A percentile compares a stretch with the other conserved stretches of the same genome.
These are phyloP conservation scores for Closterium sp. DNA, from an alignment of 139 green algal genomes.

Conservation along the genomic window DNA sequence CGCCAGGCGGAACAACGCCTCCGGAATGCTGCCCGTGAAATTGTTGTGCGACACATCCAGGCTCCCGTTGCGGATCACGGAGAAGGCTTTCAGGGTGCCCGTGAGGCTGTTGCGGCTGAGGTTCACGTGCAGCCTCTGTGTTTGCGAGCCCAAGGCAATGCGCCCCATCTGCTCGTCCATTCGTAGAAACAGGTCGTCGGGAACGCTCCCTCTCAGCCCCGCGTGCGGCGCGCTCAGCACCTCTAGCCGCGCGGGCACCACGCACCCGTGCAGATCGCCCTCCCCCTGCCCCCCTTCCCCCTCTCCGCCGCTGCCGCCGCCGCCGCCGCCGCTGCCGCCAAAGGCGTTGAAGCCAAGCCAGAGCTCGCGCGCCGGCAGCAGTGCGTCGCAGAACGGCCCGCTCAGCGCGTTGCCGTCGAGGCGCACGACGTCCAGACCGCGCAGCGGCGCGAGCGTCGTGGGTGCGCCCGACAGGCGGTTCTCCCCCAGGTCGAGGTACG, in stretches of 20 bases:
- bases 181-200: background rate
- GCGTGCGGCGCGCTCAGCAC: too few species aligned
- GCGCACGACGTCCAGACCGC: background rate
- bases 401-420: background rate
- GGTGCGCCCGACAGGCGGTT: conserved; percentile 10
- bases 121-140: background rate
- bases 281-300: too few species aligned
- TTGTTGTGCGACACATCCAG: background rate
- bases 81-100: background rate
- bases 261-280: too few species aligned
- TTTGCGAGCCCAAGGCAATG: background rate
- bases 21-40: background rate
- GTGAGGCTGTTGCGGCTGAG: background rate
- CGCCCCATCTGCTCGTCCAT: background rate
- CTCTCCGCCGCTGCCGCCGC: too few species aligned
- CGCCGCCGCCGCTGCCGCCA: too few species aligned
- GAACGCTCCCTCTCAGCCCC: background rate
- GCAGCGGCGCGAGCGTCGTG: background rate
- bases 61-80: background rate
- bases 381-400: background rate
- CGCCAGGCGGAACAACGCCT: background rate
- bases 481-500: background rate
- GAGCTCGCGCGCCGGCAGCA: too few species aligned
- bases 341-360: too few species aligned
- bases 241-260: too few species aligned